These are phyloP conservation scores for Geranomyces michiganensis DNA, from an alignment of 192 early-diverging fungal genomes.

Conservation along the genomic window DNA sequence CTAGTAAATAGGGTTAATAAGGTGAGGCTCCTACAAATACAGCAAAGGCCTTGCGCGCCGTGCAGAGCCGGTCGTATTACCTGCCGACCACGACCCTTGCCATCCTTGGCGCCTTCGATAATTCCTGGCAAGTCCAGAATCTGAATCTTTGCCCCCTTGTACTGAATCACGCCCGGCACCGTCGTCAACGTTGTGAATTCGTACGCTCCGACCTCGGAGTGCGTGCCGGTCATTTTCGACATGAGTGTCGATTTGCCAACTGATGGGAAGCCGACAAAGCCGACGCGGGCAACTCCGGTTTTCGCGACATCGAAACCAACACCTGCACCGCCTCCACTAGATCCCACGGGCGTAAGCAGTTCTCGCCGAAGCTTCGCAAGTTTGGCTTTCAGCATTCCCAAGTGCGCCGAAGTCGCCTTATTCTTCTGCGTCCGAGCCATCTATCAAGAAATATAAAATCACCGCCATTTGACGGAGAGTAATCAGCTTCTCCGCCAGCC, in stretches of 20 bases:
- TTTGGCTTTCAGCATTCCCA: constrained; percentile 88
- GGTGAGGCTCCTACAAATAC: too few relatives aligned
- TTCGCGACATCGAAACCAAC: constrained; percentile 98
- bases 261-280: constrained; percentile 96
- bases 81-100: constrained; percentile 97
- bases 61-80: constrained; percentile 37
- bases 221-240: constrained; percentile 95
- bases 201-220: constrained; percentile 94
- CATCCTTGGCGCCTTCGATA: constrained; percentile 98
- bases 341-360: constrained; percentile 82
- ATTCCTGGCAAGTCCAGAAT: constrained; percentile 98
- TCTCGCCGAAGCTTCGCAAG: constrained; percentile 95
- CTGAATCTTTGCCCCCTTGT: constrained; percentile 98
- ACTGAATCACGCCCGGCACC: constrained; percentile 93
- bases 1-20: constrained; percentile 36
- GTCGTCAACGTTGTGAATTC: constrained; percentile 99
- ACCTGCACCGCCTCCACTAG: constrained; percentile 86
- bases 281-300: constrained; percentile 98
- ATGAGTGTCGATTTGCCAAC: constrained; percentile 98
- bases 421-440: constrained; percentile 85
- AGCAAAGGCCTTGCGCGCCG: background rate
- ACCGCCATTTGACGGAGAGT: background rate
- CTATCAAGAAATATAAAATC: constrained; percentile 13
- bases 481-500: too few relatives aligned
- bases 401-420: constrained; percentile 93